A percentile compares a stretch with the other conserved stretches of the same genome.
Evolutionary conservation across 805 yeast genomes (phyloP).

Genomic region (Yamadazyma philogaea): DNA sequence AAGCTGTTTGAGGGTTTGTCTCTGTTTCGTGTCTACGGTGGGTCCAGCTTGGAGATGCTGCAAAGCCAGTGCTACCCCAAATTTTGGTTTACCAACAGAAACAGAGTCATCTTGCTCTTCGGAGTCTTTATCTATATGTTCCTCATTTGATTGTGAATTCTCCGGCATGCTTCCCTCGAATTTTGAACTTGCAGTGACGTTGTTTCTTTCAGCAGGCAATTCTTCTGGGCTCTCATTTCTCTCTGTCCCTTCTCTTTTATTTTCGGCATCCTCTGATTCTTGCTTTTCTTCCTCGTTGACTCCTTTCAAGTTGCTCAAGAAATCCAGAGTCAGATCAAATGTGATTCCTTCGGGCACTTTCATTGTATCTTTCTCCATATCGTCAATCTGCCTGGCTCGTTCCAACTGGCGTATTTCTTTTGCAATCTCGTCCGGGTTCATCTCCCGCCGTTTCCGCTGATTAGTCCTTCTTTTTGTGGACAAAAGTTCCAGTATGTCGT

Average conservation of each 20-base stretch:
- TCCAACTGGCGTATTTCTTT: slow-evolving; percentile 29
- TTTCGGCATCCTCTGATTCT: not conserved
- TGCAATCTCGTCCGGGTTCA: slow-evolving; percentile 37
- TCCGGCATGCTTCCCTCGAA: not conserved
- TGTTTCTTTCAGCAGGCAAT: not conserved
- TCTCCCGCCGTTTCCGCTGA: slow-evolving; percentile 25
- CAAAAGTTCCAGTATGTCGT: slow-evolving; percentile 21
- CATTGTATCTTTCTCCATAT: slow-evolving; percentile 13
- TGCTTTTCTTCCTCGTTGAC: slow-evolving; percentile 1
- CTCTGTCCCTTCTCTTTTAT: not conserved
- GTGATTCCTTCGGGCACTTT: slow-evolving; percentile 18
- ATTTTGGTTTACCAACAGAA: not conserved
- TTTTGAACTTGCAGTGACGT: too few relatives aligned
- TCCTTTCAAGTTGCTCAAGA: slow-evolving; percentile 23
- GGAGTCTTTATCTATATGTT: not conserved
- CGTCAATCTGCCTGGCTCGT: slow-evolving; percentile 18
- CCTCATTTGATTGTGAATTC: not conserved
- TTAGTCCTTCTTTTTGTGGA: slow-evolving; percentile 19
- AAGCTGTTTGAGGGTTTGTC: slow-evolving; percentile 25
- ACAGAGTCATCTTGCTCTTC: not conserved
- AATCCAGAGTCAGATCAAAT: slow-evolving; percentile 44
- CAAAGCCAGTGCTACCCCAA: slow-evolving; percentile 27
- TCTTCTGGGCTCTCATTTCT: not conserved
- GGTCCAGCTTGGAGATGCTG: slow-evolving; percentile 20
- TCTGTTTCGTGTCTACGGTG: slow-evolving; percentile 11